Conservation (phyloP, 768 basidiomycete species). For the Daedalea quercina region DNA sequence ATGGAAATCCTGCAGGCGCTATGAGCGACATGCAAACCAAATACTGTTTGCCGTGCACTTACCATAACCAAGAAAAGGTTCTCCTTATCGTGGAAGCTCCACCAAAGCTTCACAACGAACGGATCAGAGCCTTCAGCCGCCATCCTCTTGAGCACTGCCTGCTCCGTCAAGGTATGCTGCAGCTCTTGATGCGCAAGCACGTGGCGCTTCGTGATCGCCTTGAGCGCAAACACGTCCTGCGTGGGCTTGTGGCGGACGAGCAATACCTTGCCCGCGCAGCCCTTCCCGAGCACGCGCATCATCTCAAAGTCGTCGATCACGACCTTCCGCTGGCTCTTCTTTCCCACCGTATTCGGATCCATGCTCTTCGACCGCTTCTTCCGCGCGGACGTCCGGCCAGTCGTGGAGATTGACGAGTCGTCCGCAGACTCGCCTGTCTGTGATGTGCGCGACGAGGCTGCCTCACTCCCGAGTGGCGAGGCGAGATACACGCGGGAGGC, state of each 20-base stretch:
- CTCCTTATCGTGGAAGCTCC: constrained; percentile 97
- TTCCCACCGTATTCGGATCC: constrained; percentile 48
- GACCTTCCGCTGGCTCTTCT: constrained; percentile 59
- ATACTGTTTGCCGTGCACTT: constrained; percentile 5
- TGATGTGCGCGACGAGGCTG: constrained; percentile 40
- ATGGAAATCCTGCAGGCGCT: constrained; percentile 68
- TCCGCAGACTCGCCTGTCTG: constrained; percentile 34
- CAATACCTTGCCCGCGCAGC: constrained; percentile 94
- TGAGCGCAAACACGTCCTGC: constrained; percentile 79
- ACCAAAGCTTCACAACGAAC: constrained; percentile 94
- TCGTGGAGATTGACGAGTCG: constrained; percentile 66
- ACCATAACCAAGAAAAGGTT: constrained; percentile 97
- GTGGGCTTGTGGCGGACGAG: constrained; percentile 79
- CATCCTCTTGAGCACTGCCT: constrained; percentile 92
- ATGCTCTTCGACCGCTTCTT: constrained; percentile 50
- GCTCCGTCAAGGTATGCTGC: constrained; percentile 93
- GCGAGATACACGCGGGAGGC: constrained; percentile 54
- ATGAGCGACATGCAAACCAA: not conserved
- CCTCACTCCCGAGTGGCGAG: constrained; percentile 31
- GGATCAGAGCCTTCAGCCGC: constrained; percentile 84
- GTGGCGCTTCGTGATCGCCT: constrained; percentile 96
- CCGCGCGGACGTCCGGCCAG: constrained; percentile 32
- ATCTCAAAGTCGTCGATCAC: constrained; percentile 92
- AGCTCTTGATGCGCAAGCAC: constrained; percentile 96
- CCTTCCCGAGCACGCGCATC: constrained; percentile 94